Conservation (phyloP, 441 rosid species). For the Populus tomentosa region DNA sequence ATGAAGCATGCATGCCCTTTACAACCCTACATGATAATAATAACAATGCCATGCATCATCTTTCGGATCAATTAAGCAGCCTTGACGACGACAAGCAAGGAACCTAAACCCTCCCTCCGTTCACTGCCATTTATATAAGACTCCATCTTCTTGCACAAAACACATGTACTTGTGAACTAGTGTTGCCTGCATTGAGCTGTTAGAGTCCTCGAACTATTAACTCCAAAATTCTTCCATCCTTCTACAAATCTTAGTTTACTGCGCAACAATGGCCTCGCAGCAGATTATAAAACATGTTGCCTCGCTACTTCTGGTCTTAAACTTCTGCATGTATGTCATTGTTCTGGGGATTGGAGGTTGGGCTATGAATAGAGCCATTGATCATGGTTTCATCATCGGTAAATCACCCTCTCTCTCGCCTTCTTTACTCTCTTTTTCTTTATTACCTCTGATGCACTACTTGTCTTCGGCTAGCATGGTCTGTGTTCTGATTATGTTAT, state of each 20-base stretch:
- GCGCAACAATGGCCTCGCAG: constrained; percentile 43
- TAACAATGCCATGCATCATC: neutral
- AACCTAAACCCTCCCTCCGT: constrained; percentile 34
- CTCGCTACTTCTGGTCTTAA: constrained; percentile 58
- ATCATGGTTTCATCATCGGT: constrained; percentile 83
- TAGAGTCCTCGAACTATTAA: neutral
- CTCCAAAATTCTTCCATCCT: neutral
- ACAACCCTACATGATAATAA: constrained; percentile 36
- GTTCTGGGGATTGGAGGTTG: constrained; percentile 82
- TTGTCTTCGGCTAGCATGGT: neutral
- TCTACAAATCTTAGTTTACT: neutral
- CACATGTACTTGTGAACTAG: constrained; percentile 14
- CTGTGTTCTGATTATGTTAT: neutral
- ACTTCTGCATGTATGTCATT: constrained; percentile 72
- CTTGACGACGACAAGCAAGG: constrained; percentile 63
- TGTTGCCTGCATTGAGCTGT: constrained; percentile 11
- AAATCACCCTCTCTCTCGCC: neutral
- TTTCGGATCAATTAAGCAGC: constrained; percentile 35
- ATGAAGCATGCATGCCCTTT: constrained; percentile 50
- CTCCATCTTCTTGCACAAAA: constrained; percentile 12
- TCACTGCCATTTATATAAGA: constrained; percentile 22
- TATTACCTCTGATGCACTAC: neutral
- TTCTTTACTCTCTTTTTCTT: too few relatives aligned
- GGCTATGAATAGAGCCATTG: constrained; percentile 81
- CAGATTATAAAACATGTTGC: constrained; percentile 54